phyloP scores from a whole-genome alignment of 1,139 yeast species.

The Zygosaccharomyces sapae region DNA sequence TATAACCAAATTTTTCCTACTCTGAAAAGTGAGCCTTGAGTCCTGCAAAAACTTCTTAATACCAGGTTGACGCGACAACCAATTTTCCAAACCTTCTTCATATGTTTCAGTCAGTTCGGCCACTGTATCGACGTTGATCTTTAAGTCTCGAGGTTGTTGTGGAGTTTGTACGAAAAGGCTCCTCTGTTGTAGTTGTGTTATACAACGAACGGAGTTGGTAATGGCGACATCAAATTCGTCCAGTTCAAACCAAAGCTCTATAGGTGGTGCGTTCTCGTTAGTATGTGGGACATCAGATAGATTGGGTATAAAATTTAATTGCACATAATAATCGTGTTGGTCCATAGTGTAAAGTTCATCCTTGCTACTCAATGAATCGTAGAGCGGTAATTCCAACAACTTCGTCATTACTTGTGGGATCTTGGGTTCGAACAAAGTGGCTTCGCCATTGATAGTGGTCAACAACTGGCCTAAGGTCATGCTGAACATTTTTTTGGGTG shows the following conservation, averaged over 20 bases:
- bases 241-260: slow-evolving; percentile 53
- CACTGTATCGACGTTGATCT: slow-evolving; percentile 19
- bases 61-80: slow-evolving; percentile 48
- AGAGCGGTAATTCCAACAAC: slow-evolving; percentile 35
- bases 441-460: slow-evolving; percentile 8
- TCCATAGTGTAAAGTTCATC: slow-evolving; percentile 31
- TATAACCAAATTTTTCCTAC: slow-evolving; percentile 36
- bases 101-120: slow-evolving; percentile 12
- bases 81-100: slow-evolving; percentile 30
- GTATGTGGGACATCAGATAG: slow-evolving; percentile 19
- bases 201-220: slow-evolving; percentile 37
- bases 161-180: slow-evolving; percentile 28
- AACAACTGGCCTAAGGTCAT: slow-evolving; percentile 31
- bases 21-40: slow-evolving; percentile 42
- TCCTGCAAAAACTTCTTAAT: slow-evolving; percentile 41
- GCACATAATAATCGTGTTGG: slow-evolving; percentile 45
- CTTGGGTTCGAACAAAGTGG: slow-evolving; percentile 42
- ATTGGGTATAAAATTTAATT: slow-evolving; percentile 47
- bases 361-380: slow-evolving; percentile 16
- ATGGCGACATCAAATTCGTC: slow-evolving; percentile 43
- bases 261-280: slow-evolving; percentile 44
- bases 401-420: slow-evolving; percentile 43
- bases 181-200: slow-evolving; percentile 23
- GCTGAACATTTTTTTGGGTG: slow-evolving; percentile 20
- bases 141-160: slow-evolving; percentile 26